These are phyloP conservation scores for Paracoccidioides brasiliensis DNA, from an alignment of 2,329 filamentous ascomycete species.

Conservation along the genomic window DNA sequence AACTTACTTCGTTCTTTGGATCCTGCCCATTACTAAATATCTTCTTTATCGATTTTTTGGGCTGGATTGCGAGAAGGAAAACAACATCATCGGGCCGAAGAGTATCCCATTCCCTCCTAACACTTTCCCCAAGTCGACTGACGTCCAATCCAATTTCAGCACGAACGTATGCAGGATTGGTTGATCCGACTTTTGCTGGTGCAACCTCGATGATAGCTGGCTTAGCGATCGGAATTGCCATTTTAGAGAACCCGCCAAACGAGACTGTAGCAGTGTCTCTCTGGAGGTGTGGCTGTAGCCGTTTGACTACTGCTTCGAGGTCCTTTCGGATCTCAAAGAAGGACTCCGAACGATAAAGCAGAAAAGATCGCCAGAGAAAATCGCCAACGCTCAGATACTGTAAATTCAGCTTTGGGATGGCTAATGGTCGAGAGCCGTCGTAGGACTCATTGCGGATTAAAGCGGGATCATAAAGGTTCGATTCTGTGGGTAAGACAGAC, in stretches of 20 bases:
- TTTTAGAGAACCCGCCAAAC: slow-evolving; percentile 78
- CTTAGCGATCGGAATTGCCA: slow-evolving; percentile 78
- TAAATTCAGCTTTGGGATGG: slow-evolving; percentile 85
- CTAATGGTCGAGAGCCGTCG: slow-evolving; percentile 72
- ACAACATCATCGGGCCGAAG: slow-evolving; percentile 78
- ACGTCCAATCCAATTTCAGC: slow-evolving; percentile 80
- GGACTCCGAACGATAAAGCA: slow-evolving; percentile 77
- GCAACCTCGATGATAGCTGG: slow-evolving; percentile 78
- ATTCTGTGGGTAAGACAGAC: slow-evolving; percentile 71
- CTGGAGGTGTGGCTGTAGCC: slow-evolving; percentile 56
- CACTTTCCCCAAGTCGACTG: slow-evolving; percentile 58
- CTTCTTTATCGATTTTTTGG: slow-evolving; percentile 31
- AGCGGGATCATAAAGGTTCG: slow-evolving; percentile 60
- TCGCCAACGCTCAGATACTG: slow-evolving; percentile 92
- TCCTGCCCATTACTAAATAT: slow-evolving; percentile 10
- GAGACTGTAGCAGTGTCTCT: slow-evolving; percentile 50
- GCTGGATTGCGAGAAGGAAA: slow-evolving; percentile 68
- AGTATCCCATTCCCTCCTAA: slow-evolving; percentile 80
- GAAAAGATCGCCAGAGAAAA: slow-evolving; percentile 89
- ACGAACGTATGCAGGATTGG: slow-evolving; percentile 68
- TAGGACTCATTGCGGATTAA: slow-evolving; percentile 74
- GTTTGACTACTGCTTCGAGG: slow-evolving; percentile 67
- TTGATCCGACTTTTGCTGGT: slow-evolving; percentile 69
- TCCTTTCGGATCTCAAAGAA: slow-evolving; percentile 92
- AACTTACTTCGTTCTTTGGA: slow-evolving; percentile 46